phyloP scores from a whole-genome alignment of 169 alveolate genomes.

The Plasmodium sp. region DNA sequence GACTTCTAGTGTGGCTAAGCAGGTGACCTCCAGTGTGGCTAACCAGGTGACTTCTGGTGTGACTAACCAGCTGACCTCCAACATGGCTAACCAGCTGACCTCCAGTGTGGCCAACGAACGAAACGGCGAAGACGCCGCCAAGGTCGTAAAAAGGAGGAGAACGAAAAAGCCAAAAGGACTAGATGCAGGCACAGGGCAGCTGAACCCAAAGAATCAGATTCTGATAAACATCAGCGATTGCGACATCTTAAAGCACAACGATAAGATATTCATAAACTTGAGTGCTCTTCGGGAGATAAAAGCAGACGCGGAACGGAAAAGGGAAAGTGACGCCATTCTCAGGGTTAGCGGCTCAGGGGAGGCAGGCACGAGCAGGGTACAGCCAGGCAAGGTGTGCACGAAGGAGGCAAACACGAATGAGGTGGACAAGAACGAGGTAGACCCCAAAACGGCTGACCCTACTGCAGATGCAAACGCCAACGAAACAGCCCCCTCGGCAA shows the following conservation, averaged over 20 bases:
- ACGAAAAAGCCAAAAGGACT: neutral
- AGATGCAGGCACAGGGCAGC: neutral
- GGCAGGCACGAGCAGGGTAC: neutral
- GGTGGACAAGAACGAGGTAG: neutral
- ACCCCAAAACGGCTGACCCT: neutral
- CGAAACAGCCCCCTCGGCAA: neutral
- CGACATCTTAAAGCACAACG: conserved; percentile 49
- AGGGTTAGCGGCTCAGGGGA: neutral
- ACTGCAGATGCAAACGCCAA: conserved; percentile 4
- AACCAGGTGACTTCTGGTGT: too few species aligned
- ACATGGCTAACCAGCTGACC: neutral
- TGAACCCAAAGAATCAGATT: conserved; percentile 41
- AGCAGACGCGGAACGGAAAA: neutral
- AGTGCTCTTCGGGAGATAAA: neutral
- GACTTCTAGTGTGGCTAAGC: neutral
- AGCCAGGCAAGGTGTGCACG: neutral
- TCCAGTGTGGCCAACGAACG: neutral
- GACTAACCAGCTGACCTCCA: neutral
- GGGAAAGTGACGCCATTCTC: neutral
- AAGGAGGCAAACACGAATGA: neutral
- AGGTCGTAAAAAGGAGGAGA: neutral
- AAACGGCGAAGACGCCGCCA: neutral
- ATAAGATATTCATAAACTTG: conserved; percentile 51
- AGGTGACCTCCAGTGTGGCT: neutral
- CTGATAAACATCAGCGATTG: conserved; percentile 42